phyloP scores from a whole-genome alignment of 345 rosid species.

The Camelina hispida region DNA sequence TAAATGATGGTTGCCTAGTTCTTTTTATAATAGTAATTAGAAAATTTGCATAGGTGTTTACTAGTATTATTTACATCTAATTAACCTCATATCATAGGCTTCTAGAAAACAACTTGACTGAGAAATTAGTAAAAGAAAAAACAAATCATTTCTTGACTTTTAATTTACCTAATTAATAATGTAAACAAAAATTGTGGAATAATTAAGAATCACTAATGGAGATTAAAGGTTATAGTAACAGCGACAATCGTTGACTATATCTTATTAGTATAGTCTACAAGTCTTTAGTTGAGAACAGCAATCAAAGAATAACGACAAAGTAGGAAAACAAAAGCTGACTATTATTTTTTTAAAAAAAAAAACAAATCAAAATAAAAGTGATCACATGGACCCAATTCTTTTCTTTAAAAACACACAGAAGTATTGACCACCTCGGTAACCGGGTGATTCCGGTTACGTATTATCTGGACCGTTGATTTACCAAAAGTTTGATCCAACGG shows the following conservation, averaged over 20 bases:
- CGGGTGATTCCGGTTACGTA: slow-evolving; percentile 25
- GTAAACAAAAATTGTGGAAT: slow-evolving; percentile 23
- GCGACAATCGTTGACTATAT: slow-evolving; percentile 38
- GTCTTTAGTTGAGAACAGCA: slow-evolving; percentile 38
- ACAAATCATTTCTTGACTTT: slow-evolving; percentile 26
- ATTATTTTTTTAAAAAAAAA: background rate
- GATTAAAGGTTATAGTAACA: slow-evolving; percentile 24
- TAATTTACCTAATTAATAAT: slow-evolving; percentile 29
- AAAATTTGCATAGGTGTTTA: too few relatives aligned
- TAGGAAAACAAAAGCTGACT: slow-evolving; percentile 32
- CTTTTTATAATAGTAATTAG: too few relatives aligned
- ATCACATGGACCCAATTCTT: slow-evolving; percentile 35
- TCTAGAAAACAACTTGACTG: slow-evolving; percentile 31
- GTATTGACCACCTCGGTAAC: slow-evolving; percentile 40
- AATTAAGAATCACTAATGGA: slow-evolving; percentile 3
- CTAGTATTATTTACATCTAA: too few relatives aligned
- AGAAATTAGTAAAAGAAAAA: background rate
- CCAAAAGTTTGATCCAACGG: slow-evolving; percentile 31
- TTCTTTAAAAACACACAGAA: background rate
- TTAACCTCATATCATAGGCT: background rate
- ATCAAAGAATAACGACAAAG: slow-evolving; percentile 37
- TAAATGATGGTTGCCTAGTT: background rate
- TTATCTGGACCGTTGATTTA: slow-evolving; percentile 27
- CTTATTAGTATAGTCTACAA: background rate
- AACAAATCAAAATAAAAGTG: slow-evolving; percentile 5